Evolutionary conservation across 2,329 filamentous ascomycete species (phyloP).

Genomic region (Mycosphaerella sp.): DNA sequence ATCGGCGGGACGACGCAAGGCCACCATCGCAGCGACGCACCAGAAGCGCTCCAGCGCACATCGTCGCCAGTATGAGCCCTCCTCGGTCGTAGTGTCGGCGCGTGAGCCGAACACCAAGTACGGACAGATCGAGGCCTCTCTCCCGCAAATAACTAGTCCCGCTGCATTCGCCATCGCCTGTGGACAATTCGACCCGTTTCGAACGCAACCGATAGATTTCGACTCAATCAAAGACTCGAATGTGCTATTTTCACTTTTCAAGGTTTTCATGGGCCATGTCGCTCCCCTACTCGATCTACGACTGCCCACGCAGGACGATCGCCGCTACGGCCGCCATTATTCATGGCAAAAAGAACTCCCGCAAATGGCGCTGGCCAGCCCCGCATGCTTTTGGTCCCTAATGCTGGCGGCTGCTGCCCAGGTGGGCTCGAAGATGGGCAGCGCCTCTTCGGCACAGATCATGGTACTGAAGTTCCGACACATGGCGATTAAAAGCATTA

Average conservation of each 20-base stretch:
- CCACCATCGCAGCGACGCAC: constrained; percentile 15
- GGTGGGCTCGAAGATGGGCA: neutral
- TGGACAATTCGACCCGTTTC: constrained; percentile 14
- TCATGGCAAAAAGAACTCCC: constrained; percentile 16
- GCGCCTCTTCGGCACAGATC: constrained; percentile 1
- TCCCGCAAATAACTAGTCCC: neutral
- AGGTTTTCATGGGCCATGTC: constrained; percentile 10
- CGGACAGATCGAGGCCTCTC: neutral
- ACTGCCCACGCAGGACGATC: constrained; percentile 13
- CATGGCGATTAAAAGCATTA: constrained; percentile 15
- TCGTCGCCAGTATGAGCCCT: neutral
- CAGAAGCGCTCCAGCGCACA: constrained; percentile 8
- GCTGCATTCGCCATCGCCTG: constrained; percentile 5
- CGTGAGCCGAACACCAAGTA: neutral
- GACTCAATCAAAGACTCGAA: constrained; percentile 13
- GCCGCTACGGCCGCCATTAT: constrained; percentile 6
- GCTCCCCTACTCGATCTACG: constrained; percentile 15
- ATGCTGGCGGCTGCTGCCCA: constrained; percentile 14
- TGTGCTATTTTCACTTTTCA: constrained; percentile 13
- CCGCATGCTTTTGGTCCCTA: constrained; percentile 16
- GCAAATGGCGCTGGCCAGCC: constrained; percentile 11
- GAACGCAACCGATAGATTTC: constrained; percentile 11
- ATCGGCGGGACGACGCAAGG: constrained; percentile 14
- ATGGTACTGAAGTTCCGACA: constrained; percentile 15
- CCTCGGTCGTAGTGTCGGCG: neutral